Evolutionary conservation across 805 yeast genomes (phyloP), one percentile per base, ranked within the genome.

Genomic region (Zygosaccharomyces bisporus): DNA sequence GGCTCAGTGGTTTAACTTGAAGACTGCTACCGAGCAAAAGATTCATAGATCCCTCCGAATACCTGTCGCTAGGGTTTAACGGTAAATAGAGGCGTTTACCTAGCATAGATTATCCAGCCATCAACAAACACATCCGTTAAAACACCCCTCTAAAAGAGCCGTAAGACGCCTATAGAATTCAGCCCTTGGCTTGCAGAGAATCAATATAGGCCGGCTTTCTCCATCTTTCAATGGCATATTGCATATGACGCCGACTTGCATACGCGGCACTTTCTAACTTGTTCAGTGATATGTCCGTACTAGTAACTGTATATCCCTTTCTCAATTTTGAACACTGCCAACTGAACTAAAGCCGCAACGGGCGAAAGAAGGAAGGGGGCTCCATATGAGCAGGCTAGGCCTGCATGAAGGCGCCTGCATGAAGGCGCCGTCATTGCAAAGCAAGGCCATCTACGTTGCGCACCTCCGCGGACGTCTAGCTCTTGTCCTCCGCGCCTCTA

Each of bases 1-100:
- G 17, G 40, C 31, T 10, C 32, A 25, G 14, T 37, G 40, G 40
- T 37, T 14, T 13, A 37, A 25, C 20, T 16, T 37, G 40, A 37
- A 16, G 14, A 37, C 30, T 25, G 19, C 16, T 17, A 25, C 24
- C 16, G 32, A 37, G 30, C 20, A 25, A 13, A 25, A 17, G 4
- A 24, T 37, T 20, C 31, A 25, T 37, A 37, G 16, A 20, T 25
- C 20, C n/a, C 31, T 27, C 6, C 10, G 16, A 12, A 27, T 27
- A 4, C 31, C 31, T 27, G 16, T 27, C 16, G 6, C 14, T n/a
- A 27, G 31, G n/a, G 8, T 14, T 12, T 27, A 27, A n/a, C 16
- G 31, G 10, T 13, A 27, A 27, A 14, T 27, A 13, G 16, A 4
- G 13, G 16, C 31, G n/a, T 12, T 10, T 13, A 27, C 13, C 31